Base-by-base conservation (phyloP, 2,329 filamentous ascomycete species). In the Alternaria ventricosa region DNA sequence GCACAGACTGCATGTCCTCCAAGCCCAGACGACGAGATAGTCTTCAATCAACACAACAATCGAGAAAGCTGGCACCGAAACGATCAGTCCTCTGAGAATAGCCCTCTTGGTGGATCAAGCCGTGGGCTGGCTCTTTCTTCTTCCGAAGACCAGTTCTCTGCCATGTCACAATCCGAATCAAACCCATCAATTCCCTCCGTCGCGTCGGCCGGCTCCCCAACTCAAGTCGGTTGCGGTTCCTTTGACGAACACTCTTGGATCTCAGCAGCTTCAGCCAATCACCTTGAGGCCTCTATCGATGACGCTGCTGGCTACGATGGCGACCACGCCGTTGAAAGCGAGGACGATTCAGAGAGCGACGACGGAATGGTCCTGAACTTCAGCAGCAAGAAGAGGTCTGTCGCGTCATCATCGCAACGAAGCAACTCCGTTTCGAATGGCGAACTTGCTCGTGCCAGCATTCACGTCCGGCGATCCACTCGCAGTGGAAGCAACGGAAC, bases 131-230 rank as follows among this genome's bases (percentile, higher is more conserved):
- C 80, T 5, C 84, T 83, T 13, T 84, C 80, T 69, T 84, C 83
- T 6, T 85, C 83, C 6, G 83, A 85, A 44, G 81, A 82, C 55
- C 80, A 81, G 46, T 82, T 85, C 55, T 81, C 80, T 12, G 82
- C 82, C 41, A 83, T 84, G 63, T 85, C 84, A 23, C 83, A 84
- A 68, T 84, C 82, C 6, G 82, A 83, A 9, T 85, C 83, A 10
- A 83, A 85, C 60, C 84, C 84, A 11, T 86, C 84, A 1, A 84
- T 85, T 23, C 84, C 84, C 2, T 86, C 84, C 9, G 80, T 84
- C 15, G 80, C 81, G n/a, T 85, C 84, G 2, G 82, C 82, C 41
- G 79, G 78, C 41, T 85, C 84, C 0, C 84, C 83, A 9, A 80
- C 79, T 18, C 77, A 78, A 43, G 78, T 80, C 36, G 78, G 79